Evolutionary conservation across 768 basidiomycete genomes (phyloP).

Genomic region (Mrakia blollopis): DNA sequence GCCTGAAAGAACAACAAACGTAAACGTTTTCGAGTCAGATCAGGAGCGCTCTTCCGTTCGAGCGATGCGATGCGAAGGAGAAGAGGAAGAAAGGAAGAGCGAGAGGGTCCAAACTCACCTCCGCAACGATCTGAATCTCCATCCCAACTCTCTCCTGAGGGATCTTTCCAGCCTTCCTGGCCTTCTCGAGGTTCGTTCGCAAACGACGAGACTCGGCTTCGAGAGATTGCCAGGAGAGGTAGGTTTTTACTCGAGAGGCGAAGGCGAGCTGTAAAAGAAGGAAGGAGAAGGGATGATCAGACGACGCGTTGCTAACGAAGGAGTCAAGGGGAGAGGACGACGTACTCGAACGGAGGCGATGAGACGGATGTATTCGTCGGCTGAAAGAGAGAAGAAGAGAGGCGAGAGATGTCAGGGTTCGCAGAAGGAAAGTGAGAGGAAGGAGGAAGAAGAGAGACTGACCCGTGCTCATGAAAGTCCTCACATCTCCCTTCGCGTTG

Average conservation of each 20-base stretch:
- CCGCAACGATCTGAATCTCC: constrained; percentile 72
- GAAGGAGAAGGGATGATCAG: neutral
- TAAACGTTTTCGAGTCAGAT: neutral
- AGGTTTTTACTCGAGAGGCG: constrained; percentile 75
- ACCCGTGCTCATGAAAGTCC: constrained; percentile 74
- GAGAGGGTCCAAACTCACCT: constrained; percentile 52
- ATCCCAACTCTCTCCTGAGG: constrained; percentile 64
- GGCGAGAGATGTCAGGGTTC: neutral
- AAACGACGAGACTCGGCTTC: constrained; percentile 69
- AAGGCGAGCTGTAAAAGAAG: constrained; percentile 68
- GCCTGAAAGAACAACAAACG: constrained; percentile 51
- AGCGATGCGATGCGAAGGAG: neutral
- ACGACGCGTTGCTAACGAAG: neutral
- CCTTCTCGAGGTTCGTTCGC: constrained; percentile 73
- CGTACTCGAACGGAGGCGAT: constrained; percentile 79
- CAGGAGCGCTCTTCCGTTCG: neutral
- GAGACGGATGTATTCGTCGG: constrained; percentile 89
- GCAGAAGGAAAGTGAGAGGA: neutral
- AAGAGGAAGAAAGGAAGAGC: neutral
- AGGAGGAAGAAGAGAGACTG: constrained; percentile 13
- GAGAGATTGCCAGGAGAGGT: constrained; percentile 70
- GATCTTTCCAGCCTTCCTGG: constrained; percentile 67
- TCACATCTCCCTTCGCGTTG: constrained; percentile 77
- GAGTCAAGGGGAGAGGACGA: constrained; percentile 26
- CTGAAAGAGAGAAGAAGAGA: constrained; percentile 40